These are phyloP conservation scores for Apiospora phragmitis DNA, from an alignment of 2,329 filamentous ascomycete species.

Conservation along the genomic window DNA sequence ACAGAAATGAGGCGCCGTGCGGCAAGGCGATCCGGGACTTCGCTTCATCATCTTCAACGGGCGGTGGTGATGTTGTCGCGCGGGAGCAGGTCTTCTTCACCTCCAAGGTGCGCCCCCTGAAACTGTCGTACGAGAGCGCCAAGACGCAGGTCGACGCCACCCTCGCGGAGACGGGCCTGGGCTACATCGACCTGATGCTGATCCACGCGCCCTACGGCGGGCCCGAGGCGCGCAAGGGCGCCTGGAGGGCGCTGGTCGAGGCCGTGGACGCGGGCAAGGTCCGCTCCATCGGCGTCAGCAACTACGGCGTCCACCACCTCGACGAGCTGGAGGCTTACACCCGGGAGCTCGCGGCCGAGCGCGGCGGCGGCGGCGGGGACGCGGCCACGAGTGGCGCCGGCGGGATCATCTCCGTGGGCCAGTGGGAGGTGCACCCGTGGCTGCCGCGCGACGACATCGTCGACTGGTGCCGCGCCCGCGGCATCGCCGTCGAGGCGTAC, in stretches of 20 bases:
- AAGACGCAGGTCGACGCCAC: conserved; percentile 65
- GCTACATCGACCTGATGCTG: conserved; percentile 68
- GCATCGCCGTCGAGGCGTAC: conserved; percentile 65
- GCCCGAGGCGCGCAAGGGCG: conserved; percentile 53
- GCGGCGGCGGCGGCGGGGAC: conserved; percentile 50
- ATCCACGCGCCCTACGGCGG: conserved; percentile 64
- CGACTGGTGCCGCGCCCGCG: conserved; percentile 69
- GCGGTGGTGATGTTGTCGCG: conserved; percentile 35
- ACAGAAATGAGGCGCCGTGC: conserved; percentile 51
- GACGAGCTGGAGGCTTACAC: conserved; percentile 61
- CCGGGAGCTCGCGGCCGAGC: conserved; percentile 60
- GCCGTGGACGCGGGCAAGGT: conserved; percentile 62
- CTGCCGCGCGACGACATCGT: conserved; percentile 76
- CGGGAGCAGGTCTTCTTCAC: conserved; percentile 56
- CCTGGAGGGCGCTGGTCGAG: conserved; percentile 65
- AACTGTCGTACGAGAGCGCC: conserved; percentile 60
- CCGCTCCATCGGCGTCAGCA: conserved; percentile 63
- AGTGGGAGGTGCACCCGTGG: conserved; percentile 92
- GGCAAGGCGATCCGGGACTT: conserved; percentile 41
- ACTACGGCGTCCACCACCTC: conserved; percentile 65
- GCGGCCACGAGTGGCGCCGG: conserved; percentile 70
- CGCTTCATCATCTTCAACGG: conserved; percentile 21
- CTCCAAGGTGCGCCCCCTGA: conserved; percentile 51
- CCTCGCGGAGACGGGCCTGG: conserved; percentile 60
- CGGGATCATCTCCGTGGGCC: conserved; percentile 78